Percentiles rank a stretch among this genome's conserved stretches.
phyloP scores from a whole-genome alignment of 2,329 filamentous ascomycete genomes.

The Harringtonia aguacate region DNA sequence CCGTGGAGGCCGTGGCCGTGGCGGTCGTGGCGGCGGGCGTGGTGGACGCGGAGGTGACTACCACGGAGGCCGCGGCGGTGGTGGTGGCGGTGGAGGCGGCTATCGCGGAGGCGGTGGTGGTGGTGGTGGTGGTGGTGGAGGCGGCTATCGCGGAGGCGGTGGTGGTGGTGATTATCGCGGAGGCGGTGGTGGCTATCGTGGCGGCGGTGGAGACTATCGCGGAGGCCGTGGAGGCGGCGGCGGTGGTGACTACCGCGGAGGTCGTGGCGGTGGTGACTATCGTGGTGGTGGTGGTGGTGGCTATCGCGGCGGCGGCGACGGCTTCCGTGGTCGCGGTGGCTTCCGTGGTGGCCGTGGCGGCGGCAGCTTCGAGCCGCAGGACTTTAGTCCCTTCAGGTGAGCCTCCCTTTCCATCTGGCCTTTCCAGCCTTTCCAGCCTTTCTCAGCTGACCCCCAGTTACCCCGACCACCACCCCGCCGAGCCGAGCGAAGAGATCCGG shows the following conservation, averaged over 20 bases:
- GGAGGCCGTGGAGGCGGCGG: background rate
- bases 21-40: slow-evolving; percentile 5
- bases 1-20: slow-evolving; percentile 10
- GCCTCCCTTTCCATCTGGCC: slow-evolving; percentile 6
- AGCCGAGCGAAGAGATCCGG: slow-evolving; percentile 19
- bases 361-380: slow-evolving; percentile 10
- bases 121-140: slow-evolving; percentile 10
- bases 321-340: background rate
- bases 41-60: slow-evolving; percentile 11
- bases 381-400: slow-evolving; percentile 19
- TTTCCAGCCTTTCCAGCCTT: background rate
- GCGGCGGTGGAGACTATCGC: slow-evolving; percentile 3
- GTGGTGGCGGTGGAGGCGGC: slow-evolving; percentile 4
- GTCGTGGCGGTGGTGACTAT: slow-evolving; percentile 1
- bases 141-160: slow-evolving; percentile 11
- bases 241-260: background rate
- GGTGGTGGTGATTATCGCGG: slow-evolving; percentile 3
- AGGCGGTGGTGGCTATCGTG: slow-evolving; percentile 2
- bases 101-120: slow-evolving; percentile 16
- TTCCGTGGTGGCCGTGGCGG: slow-evolving; percentile 7
- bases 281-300: background rate
- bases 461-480: background rate
- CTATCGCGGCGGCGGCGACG: background rate
- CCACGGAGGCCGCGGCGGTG: slow-evolving; percentile 12
- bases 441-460: slow-evolving; percentile 4